phyloP scores from a whole-genome alignment of 163 green algal species.

The Scenedesmus sp. region DNA sequence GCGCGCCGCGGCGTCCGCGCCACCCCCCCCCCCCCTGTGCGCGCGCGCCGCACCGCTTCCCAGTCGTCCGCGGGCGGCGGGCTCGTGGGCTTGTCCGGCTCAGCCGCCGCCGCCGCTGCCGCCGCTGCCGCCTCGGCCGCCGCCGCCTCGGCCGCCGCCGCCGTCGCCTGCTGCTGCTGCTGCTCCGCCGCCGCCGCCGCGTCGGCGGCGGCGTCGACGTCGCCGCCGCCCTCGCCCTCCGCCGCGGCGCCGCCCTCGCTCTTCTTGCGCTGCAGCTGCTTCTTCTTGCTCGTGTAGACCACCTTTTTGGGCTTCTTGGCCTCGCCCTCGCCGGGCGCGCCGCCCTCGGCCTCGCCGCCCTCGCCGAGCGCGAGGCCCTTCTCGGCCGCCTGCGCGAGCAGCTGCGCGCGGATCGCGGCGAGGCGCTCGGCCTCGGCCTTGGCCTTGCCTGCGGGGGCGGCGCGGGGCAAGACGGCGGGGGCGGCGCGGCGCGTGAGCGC shows the following conservation, averaged over 20 bases:
- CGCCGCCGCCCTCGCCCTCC: slow-evolving; percentile 55
- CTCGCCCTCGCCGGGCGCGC: slow-evolving; percentile 41
- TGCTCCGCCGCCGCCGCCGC: slow-evolving; percentile 34
- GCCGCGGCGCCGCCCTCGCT: slow-evolving; percentile 43
- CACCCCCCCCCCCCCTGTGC: too few species aligned
- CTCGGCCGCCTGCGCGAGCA: slow-evolving; percentile 69
- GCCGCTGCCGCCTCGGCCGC: slow-evolving; percentile 44
- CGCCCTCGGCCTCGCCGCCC: slow-evolving; percentile 30
- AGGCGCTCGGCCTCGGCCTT: slow-evolving; percentile 91
- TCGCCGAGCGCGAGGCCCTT: slow-evolving; percentile 31
- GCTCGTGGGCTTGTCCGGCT: slow-evolving; percentile 23
- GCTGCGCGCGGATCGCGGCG: slow-evolving; percentile 85
- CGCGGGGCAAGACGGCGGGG: too few species aligned
- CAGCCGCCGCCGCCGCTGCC: slow-evolving; percentile 25
- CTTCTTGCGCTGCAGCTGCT: slow-evolving; percentile 66
- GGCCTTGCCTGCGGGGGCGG: slow-evolving; percentile 66
- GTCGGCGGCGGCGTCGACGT: slow-evolving; percentile 39
- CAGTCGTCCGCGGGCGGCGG: slow-evolving; percentile 74
- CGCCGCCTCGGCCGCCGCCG: slow-evolving; percentile 16
- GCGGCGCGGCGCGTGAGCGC: too few species aligned
- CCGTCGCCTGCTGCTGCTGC: slow-evolving; percentile 44
- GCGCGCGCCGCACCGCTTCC: slow-evolving; percentile 56
- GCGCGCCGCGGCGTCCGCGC: too few species aligned
- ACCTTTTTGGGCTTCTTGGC: slow-evolving; percentile 80
- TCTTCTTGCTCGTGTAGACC: slow-evolving; percentile 85